Evolutionary conservation across 441 rosid genomes (phyloP), one percentile per base, ranked within the genome.

Genomic region (Gossypium gossypioides): DNA sequence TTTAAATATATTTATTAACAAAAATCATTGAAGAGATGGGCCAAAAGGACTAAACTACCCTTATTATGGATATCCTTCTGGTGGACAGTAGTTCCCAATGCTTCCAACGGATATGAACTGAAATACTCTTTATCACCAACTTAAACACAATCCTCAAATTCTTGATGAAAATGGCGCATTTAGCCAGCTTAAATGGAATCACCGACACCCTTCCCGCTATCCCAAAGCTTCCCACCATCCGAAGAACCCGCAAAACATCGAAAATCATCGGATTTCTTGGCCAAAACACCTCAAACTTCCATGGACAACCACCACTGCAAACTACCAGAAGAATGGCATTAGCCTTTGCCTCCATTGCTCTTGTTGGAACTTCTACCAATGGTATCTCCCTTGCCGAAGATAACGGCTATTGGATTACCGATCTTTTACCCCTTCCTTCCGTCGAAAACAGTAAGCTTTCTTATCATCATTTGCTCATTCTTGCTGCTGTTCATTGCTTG

Each of bases 381-480:
- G 82, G 77, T 16, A 64, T 72, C 46, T 83, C 95, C 42, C 79
- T 81, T 3, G 97, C 96, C 5, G 83, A 88, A 74, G 91, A 85
- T 44, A 91, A 91, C 56, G 92, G 92, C 1, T 86, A 79, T 69
- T 91, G 96, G 97, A 73, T 83, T 74, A 86, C 81, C 50, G 85
- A 85, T 68, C 93, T 91, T 57, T 77, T 94, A 52, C 86, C 89
- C 0, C 72, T 84, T 42, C 95, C 92, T 67, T 76, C 89, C 18
- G 82, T 84, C 13, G 81, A 85, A 72, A 91, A 90, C 81, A 84
- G 98, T 91, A 80, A 86, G 96, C 74, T 66, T 46, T 50, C 44
- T n/a, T 16, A 70, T 56, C 42, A 48, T 67, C 22, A 66, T 66
- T 46, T 65, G 21, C 18, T 66, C 10, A n/a, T 54, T 21, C 73